Conservation (phyloP, 176 grass and related monocot genomes). For the Poa pratensis region DNA sequence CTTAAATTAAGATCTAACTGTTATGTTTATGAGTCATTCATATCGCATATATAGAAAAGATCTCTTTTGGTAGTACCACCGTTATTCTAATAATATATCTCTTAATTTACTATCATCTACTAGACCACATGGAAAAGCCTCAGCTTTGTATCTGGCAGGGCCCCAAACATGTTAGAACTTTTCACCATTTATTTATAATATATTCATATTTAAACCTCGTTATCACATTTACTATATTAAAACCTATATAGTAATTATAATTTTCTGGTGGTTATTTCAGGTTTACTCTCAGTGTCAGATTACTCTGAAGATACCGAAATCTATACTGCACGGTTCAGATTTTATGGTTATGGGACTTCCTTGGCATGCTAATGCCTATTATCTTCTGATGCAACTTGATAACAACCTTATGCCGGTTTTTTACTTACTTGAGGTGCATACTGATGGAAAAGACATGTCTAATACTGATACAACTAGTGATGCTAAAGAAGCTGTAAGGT, state of each 20-base stretch:
- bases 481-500: slow-evolving; percentile 57
- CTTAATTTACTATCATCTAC: neutral
- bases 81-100: slow-evolving; percentile 21
- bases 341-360: slow-evolving; percentile 74
- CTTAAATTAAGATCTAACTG: slow-evolving; percentile 15
- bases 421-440: slow-evolving; percentile 69
- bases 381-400: slow-evolving; percentile 89
- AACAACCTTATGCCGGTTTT: slow-evolving; percentile 76
- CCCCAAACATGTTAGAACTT: slow-evolving; percentile 19
- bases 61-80: neutral
- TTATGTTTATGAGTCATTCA: neutral
- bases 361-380: slow-evolving; percentile 75
- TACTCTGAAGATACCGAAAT: slow-evolving; percentile 71
- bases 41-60: neutral
- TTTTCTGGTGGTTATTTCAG: slow-evolving; percentile 57
- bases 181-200: slow-evolving; percentile 9
- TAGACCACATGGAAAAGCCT: slow-evolving; percentile 7
- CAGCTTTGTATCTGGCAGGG: slow-evolving; percentile 11
- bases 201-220: slow-evolving; percentile 1
- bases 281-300: slow-evolving; percentile 75
- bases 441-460: slow-evolving; percentile 52
- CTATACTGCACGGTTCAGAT: slow-evolving; percentile 73
- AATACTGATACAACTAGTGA: slow-evolving; percentile 57
- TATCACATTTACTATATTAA: slow-evolving; percentile 30
- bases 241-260: slow-evolving; percentile 27